Conservation (phyloP, 306 rosid genomes). For the Quercus wislizeni region DNA sequence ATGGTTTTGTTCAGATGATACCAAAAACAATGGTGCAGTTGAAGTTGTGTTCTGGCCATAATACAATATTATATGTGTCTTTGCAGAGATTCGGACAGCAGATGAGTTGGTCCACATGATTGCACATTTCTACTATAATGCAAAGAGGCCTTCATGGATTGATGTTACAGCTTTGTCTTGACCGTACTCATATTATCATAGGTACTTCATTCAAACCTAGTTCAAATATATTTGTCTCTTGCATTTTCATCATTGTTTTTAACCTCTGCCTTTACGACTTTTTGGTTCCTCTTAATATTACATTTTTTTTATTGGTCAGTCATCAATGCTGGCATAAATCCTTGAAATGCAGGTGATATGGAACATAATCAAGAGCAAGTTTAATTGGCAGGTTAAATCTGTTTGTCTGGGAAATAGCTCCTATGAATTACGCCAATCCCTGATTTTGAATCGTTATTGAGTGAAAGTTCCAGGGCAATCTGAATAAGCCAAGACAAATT, state of each 20-base stretch:
- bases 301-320: background rate
- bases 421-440: background rate
- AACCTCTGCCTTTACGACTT: background rate
- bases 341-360: background rate
- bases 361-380: background rate
- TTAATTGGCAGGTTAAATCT: background rate
- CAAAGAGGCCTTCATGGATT: slow-evolving; percentile 87
- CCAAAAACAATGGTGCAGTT: background rate
- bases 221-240: background rate
- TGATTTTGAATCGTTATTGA: background rate
- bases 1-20: slow-evolving; percentile 18
- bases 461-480: too few species aligned
- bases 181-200: slow-evolving; percentile 27
- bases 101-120: slow-evolving; percentile 90
- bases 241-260: background rate
- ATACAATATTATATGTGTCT: background rate
- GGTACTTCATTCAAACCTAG: background rate
- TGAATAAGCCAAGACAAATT: too few species aligned
- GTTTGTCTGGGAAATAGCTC: background rate
- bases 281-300: background rate
- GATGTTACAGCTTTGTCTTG: slow-evolving; percentile 44
- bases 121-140: slow-evolving; percentile 90
- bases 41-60: slow-evolving; percentile 2
- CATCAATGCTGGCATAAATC: background rate
- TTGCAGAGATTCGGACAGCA: slow-evolving; percentile 57